Evolutionary conservation across 2,329 filamentous ascomycete genomes (phyloP), one percentile per base, ranked within the genome.

Genomic region (Venturia carpophila): DNA sequence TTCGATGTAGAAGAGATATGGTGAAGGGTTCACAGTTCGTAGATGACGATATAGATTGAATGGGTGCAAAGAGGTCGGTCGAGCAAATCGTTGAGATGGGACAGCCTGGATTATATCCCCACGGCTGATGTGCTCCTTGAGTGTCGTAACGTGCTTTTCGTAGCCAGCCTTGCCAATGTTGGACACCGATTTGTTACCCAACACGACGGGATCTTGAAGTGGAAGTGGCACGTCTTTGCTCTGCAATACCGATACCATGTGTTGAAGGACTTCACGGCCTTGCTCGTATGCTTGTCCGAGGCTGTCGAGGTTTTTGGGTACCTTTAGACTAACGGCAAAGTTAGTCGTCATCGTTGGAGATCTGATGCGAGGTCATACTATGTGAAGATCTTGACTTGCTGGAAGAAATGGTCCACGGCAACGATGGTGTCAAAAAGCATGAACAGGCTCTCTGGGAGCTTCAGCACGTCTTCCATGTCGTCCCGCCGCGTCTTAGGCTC

Each of bases 21-120:
- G 94, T 10, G 92, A 96, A 0, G 94, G 94, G 75, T 99, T 99
- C 72, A 97, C 90, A n/a, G 91, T 96, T 68, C 94, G 90, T 45
- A 99, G 83, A 75, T 96, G 91, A 64, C 93, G 87, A 82, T 97
- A 99, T 71, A 99, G 90, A 80, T 97, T 99, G 83, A 97, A 99
- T 0, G 94, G 93, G 76, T 99, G 94, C 55, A 99, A 81, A 65
- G 85, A 87, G 2, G 94, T 99, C 17, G 92, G 92, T 37, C 93
- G 85, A 9, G 92, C 88, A 73, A 97, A 90, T 63, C 94, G 87
- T 78, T 99, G 94, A 52, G 92, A 97, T 1, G 94, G 94, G 19
- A 99, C 94, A 0, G 92, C 91, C 76, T 99, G 94, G 78, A 99
- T 97, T 74, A 99, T 97, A 79, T 97, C 92, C 70, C 94, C 94